Evolutionary conservation across 495 filamentous ascomycete species (phyloP).

Genomic region (Podospora conica): DNA sequence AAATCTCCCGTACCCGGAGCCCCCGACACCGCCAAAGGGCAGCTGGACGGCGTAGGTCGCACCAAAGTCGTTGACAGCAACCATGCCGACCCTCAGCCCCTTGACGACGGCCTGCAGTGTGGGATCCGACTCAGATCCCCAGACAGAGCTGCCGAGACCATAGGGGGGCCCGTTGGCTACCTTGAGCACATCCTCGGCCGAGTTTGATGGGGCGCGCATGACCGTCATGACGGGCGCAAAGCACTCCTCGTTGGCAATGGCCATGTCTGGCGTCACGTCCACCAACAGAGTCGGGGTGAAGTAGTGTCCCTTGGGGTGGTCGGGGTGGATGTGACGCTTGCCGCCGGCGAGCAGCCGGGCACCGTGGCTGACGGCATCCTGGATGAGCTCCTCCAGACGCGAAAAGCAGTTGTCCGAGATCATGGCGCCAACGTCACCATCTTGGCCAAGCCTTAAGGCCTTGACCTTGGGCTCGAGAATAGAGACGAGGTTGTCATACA

Average conservation of each 20-base stretch:
- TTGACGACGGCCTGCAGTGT: conserved; percentile 45
- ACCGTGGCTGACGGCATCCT: conserved; percentile 68
- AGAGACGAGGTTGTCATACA: conserved; percentile 65
- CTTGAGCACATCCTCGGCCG: conserved; percentile 54
- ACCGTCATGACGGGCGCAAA: conserved; percentile 87
- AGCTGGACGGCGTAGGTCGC: conserved; percentile 86
- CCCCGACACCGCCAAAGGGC: conserved; percentile 83
- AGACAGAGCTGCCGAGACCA: conserved; percentile 77
- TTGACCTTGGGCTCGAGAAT: conserved; percentile 66
- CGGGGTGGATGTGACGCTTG: conserved; percentile 60
- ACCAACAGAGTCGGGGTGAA: conserved; percentile 85
- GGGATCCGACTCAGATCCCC: conserved; percentile 53
- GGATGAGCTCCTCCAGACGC: conserved; percentile 63
- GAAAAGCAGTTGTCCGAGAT: conserved; percentile 70
- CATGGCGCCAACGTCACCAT: conserved; percentile 80
- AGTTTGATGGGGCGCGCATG: conserved; percentile 54
- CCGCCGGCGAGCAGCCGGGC: conserved; percentile 80
- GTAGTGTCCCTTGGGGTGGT: conserved; percentile 74
- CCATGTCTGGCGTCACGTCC: conserved; percentile 71
- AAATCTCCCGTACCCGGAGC: conserved; percentile 89
- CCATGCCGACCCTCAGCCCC: conserved; percentile 79
- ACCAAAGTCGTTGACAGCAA: conserved; percentile 90
- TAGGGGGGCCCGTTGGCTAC: conserved; percentile 74
- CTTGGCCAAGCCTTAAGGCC: conserved; percentile 57
- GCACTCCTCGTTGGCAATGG: conserved; percentile 83